Evolutionary conservation across 2,329 filamentous ascomycete genomes (phyloP), one percentile per base, ranked within the genome.

Genomic region (Monosporascus sp.): DNA sequence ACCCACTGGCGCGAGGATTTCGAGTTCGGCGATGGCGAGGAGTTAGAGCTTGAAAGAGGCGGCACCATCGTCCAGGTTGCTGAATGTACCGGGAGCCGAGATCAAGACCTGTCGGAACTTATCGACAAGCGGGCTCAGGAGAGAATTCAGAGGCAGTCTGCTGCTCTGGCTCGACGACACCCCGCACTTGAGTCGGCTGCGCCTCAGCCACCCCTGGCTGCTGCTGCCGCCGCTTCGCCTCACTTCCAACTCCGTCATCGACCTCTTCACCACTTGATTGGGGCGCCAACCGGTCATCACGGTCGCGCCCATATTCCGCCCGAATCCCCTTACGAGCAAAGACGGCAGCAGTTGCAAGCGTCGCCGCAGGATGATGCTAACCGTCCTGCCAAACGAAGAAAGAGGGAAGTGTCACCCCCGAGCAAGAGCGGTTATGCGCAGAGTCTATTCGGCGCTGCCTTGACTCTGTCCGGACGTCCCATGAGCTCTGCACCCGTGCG

Each of bases 51-150:
- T 50, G 90, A 96, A 61, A 81, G 85, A 49, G 87, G 86, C 48
- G 83, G 83, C 1, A 81, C 89, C 27, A 78, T 95, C 54, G 87
- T 97, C 11, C 85, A 96, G 69, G 89, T 96, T 2, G 81, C 82
- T 24, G 90, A 96, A 53, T 81, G 79, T 39, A 75, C 88, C n/a
- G 89, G 86, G 7, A 81, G 77, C 36, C 84, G 80, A 2, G 80
- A 93, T 60, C 91, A 93, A 49, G 90, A 97, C 63, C 68, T 97
- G 25, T 84, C 87, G 0, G 85, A 86, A 27, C 70, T 97, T 27
- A 73, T 94, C 46, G 86, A 89, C 57, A 91, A 87, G 69, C 81
- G 82, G 53, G 74, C 74, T 9, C 85, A 80, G 61, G 78, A 85
- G 53, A 80, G 76, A 41, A 77, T 75, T 52, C 71, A 76, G 56